Evolutionary conservation across 2,329 filamentous ascomycete species (phyloP).

Genomic region (Setomelanomma holmii): DNA sequence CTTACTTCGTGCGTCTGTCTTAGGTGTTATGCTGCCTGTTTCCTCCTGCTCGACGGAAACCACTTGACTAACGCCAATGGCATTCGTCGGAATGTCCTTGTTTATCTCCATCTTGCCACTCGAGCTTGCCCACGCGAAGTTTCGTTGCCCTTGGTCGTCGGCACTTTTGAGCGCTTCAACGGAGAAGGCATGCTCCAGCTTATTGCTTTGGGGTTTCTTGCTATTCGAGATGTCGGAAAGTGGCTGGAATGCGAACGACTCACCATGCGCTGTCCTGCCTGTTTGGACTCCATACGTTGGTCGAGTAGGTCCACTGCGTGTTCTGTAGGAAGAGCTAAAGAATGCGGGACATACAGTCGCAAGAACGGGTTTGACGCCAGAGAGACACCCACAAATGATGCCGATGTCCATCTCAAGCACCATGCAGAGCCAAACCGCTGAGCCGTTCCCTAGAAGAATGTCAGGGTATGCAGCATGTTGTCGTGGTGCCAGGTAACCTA

Average conservation of each 20-base stretch:
- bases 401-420: slow-evolving; percentile 39
- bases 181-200: slow-evolving; percentile 8
- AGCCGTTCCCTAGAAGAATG: slow-evolving; percentile 27
- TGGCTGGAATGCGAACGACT: slow-evolving; percentile 24
- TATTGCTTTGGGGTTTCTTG: slow-evolving; percentile 4
- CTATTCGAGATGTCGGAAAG: slow-evolving; percentile 19
- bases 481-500: slow-evolving; percentile 8
- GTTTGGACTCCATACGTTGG: slow-evolving; percentile 13
- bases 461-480: not conserved
- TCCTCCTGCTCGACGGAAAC: slow-evolving; percentile 17
- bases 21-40: not conserved
- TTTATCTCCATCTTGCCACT: slow-evolving; percentile 7
- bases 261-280: slow-evolving; percentile 2
- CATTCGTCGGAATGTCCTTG: slow-evolving; percentile 10
- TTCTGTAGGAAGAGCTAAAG: slow-evolving; percentile 24
- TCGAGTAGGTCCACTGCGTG: slow-evolving; percentile 4
- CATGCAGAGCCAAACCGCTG: slow-evolving; percentile 29
- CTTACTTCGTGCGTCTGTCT: slow-evolving; percentile 6
- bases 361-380: slow-evolving; percentile 42
- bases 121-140: slow-evolving; percentile 24
- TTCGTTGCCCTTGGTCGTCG: slow-evolving; percentile 11
- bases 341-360: slow-evolving; percentile 31
- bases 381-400: slow-evolving; percentile 41
- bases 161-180: slow-evolving; percentile 2
- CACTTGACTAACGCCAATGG: slow-evolving; percentile 22